Base-by-base conservation (phyloP, 192 early-diverging fungal species). In the Diversispora epigaea region DNA sequence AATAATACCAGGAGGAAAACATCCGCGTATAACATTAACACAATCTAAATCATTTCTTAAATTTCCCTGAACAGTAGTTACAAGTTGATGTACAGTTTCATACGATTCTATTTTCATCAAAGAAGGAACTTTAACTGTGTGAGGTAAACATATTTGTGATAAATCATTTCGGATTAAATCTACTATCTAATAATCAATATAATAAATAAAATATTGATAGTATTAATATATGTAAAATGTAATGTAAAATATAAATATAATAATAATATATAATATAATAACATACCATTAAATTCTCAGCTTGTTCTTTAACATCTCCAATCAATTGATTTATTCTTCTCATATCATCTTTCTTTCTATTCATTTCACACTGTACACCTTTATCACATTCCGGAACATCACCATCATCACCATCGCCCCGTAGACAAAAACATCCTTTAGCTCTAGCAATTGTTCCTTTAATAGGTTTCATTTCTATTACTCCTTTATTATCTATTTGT, bases 101-200 rank as follows among this genome's bases (percentile, higher is more conserved):
- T 93, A 98, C 4, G 90, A 89, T 77, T 99, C 97, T 6, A 98
- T 90, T 32, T 84, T 77, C 91, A 99, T 97, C 56, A 99, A 80
- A 19, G 84, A 82, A 3, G 95, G 93, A 4, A 98, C 95, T 22
- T 80, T 63, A 0, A 97, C 95, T 0, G 80, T 86, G 12, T 78
- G 80, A 0, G 89, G 87, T 19, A 79, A 71, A 15, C 91, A 91
- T 10, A 97, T 89, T 75, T 86, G 86, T 44, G 90, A 89, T 43
- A 99, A 81, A 47, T 99, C 97, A 77, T 99, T 95, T 19, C 97
- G 91, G 57, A 99, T 93, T 75, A 97, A 82, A 81, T 97, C 96
- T 0, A 99, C 96, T 76, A 97, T 98, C 92, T 93, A 78, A 39
- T 57, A 12, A 5, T 54, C 8, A 47, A 12, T 19, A 40, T 9